Conservation (phyloP, 2,329 filamentous ascomycete species). For the Cryphonectria naterciae region DNA sequence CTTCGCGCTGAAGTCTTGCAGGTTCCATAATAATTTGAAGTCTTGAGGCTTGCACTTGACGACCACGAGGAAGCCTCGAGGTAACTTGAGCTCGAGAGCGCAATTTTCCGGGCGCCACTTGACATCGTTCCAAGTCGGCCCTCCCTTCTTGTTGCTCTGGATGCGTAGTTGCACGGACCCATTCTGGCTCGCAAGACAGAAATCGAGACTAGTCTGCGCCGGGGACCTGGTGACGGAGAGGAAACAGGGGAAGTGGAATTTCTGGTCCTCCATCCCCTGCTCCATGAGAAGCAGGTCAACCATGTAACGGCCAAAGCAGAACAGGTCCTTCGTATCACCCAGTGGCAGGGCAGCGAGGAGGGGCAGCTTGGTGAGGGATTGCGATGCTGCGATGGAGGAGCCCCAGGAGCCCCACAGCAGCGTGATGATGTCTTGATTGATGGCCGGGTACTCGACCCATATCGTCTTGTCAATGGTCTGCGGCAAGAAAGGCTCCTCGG, state of each 20-base stretch:
- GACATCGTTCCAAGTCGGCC: constrained; percentile 80
- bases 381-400: constrained; percentile 53
- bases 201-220: constrained; percentile 70
- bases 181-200: constrained; percentile 79
- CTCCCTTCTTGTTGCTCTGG: constrained; percentile 67
- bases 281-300: constrained; percentile 77
- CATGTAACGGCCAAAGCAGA: constrained; percentile 79
- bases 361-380: constrained; percentile 51
- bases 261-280: constrained; percentile 68
- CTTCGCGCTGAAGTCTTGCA: constrained; percentile 82
- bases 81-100: constrained; percentile 70
- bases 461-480: constrained; percentile 80
- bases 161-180: constrained; percentile 76
- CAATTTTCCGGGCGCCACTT: constrained; percentile 73
- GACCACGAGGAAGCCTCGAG: constrained; percentile 74
- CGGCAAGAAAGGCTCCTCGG: constrained; percentile 69
- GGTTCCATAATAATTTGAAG: constrained; percentile 77
- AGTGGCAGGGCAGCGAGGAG: constrained; percentile 74
- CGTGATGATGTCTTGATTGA: constrained; percentile 72
- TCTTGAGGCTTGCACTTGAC: constrained; percentile 76
- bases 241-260: constrained; percentile 72
- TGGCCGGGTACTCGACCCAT: constrained; percentile 77
- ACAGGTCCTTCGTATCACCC: constrained; percentile 72
- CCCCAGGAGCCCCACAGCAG: constrained; percentile 68
- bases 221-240: constrained; percentile 75